Base-by-base conservation (phyloP, 1,284 basidiomycete species). In the Ustilago nuda region DNA sequence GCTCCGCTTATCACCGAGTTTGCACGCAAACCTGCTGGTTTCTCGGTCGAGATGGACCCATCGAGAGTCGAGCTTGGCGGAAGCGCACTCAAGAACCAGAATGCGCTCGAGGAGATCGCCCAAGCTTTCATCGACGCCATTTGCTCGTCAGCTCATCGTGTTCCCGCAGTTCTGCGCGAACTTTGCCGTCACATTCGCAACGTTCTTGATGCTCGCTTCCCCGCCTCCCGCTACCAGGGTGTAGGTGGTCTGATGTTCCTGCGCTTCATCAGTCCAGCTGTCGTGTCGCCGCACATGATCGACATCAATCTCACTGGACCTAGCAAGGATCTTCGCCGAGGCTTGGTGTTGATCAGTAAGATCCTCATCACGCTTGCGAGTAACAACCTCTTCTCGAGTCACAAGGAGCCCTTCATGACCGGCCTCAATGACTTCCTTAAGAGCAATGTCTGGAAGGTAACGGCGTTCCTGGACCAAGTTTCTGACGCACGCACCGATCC, bases 381-480 rank as follows among this genome's bases (percentile, higher is more conserved):
- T 55, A 82, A 84, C 72, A 82, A 79, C 33, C 71, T 82, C 37
- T 82, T 82, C 64, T 75, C 82, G 17, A 61, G 69, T 41, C 82
- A 83, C 69, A 84, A 84, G 68, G 81, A 84, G 60, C 78, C 81
- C 1, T 82, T 80, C 65, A 81, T 84, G 82, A 82, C 78, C 0
- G 65, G 73, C 17, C 73, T 84, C 43, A 84, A 84, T 61, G 82
- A 82, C 46, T 82, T 84, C 53, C 61, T 84, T 32, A 82, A 80
- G 61, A 62, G 74, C 61, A 84, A 84, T 51, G 76, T 82, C 17
- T 82, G 81, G 79, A 79, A 78, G 57, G 79, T 84, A 33, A 76
- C 81, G 4, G 67, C 67, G 12, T 84, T 84, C 72, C 72, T 84
- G 6, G 82, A 84, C 43, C 78, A 81, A 33, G 78, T 84, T 13